Evolutionary conservation across 2,329 filamentous ascomycete genomes (phyloP).

Genomic region (Verticillium dahliae): DNA sequence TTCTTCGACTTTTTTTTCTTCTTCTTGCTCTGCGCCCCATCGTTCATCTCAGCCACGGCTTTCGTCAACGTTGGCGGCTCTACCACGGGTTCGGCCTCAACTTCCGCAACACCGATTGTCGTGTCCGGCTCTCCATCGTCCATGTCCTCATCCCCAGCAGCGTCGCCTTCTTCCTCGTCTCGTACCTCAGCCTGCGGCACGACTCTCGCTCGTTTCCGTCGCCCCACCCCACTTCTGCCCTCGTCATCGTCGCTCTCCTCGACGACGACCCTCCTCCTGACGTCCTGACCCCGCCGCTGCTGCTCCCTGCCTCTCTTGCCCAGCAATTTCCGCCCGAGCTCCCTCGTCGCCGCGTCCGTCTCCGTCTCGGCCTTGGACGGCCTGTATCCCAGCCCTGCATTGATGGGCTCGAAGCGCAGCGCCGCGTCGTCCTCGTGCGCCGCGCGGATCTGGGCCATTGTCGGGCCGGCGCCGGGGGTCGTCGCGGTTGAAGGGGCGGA

Average conservation of each 20-base stretch:
- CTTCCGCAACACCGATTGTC: slow-evolving; percentile 1
- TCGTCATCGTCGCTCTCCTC: slow-evolving; percentile 24
- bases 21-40: slow-evolving; percentile 17
- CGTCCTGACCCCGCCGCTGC: background rate
- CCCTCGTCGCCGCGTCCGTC: slow-evolving; percentile 16
- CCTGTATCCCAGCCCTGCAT: slow-evolving; percentile 35
- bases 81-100: background rate
- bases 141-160: background rate
- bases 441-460: background rate
- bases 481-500: slow-evolving; percentile 9
- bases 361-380: slow-evolving; percentile 15
- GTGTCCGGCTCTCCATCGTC: background rate
- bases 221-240: slow-evolving; percentile 29
- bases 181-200: background rate
- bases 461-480: background rate
- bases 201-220: slow-evolving; percentile 24
- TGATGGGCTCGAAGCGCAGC: slow-evolving; percentile 16
- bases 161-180: background rate
- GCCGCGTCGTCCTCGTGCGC: slow-evolving; percentile 6
- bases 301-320: slow-evolving; percentile 11
- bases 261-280: slow-evolving; percentile 6
- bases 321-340: slow-evolving; percentile 23
- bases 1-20: slow-evolving; percentile 12
- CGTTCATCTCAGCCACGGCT: background rate
- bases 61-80: background rate